Percentiles rank a stretch among this genome's conserved stretches.
phyloP scores from a whole-genome alignment of 2,329 filamentous ascomycete genomes.

The Talaromyces sp. region DNA sequence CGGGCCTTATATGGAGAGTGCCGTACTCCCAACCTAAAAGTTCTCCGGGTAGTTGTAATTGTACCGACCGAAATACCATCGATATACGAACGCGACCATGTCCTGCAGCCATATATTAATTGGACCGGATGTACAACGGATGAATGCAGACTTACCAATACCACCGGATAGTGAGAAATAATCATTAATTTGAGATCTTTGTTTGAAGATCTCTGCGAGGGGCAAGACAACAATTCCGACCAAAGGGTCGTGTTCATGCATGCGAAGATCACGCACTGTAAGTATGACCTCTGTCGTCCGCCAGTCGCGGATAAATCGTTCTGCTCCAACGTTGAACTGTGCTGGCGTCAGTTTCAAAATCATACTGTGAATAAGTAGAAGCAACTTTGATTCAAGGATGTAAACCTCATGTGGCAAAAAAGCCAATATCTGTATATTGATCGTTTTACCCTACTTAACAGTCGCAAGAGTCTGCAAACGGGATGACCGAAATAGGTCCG shows the following conservation, averaged over 20 bases:
- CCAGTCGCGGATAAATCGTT: conserved; percentile 1
- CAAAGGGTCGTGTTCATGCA: conserved; percentile 1
- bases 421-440: not conserved
- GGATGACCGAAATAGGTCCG: not conserved
- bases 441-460: not conserved
- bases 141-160: not conserved
- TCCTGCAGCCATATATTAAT: not conserved
- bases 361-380: not conserved
- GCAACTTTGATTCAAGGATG: not conserved
- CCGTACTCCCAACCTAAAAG: conserved; percentile 1
- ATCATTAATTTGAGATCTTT: conserved; percentile 3
- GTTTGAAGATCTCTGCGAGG: conserved; percentile 1
- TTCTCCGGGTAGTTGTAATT: not conserved
- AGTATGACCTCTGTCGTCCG: not conserved
- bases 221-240: conserved; percentile 1
- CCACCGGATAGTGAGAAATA: conserved; percentile 1
- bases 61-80: conserved; percentile 1
- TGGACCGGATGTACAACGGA: not conserved
- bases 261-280: conserved; percentile 1
- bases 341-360: not conserved
- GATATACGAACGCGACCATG: not conserved
- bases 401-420: not conserved
- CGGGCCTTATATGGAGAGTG: not conserved
- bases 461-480: not conserved
- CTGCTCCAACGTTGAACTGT: conserved; percentile 2